A percentile compares a stretch with the other conserved stretches of the same genome.
phyloP scores from a whole-genome alignment of 2,329 filamentous ascomycete genomes.

The Fusarium praegraminearum region DNA sequence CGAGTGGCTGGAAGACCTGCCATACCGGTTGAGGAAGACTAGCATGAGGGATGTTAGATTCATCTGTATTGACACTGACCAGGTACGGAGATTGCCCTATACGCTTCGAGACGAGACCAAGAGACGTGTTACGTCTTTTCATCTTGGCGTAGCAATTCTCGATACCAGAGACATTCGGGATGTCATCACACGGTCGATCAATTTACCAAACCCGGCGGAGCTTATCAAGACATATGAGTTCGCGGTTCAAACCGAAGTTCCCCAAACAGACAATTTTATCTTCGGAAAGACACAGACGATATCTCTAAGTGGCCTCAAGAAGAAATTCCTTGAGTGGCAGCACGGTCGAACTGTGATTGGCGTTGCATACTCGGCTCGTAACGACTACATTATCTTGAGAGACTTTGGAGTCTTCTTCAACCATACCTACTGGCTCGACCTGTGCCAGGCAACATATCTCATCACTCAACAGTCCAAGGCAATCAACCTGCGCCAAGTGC shows the following conservation, averaged over 20 bases:
- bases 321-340: slow-evolving; percentile 4
- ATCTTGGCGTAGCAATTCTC: slow-evolving; percentile 28
- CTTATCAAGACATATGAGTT: slow-evolving; percentile 20
- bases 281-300: slow-evolving; percentile 19
- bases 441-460: slow-evolving; percentile 12
- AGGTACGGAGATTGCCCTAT: background rate
- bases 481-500: background rate
- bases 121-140: slow-evolving; percentile 7
- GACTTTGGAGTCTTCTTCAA: slow-evolving; percentile 2
- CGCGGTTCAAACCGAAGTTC: background rate
- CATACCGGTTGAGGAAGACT: background rate
- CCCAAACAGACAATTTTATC: slow-evolving; percentile 4
- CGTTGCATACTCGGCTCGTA: slow-evolving; percentile 6
- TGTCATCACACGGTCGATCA: background rate
- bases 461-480: background rate
- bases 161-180: slow-evolving; percentile 17
- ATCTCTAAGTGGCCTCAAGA: background rate
- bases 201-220: background rate
- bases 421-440: slow-evolving; percentile 1
- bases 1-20: background rate
- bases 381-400: background rate
- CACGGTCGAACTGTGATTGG: background rate
- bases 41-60: slow-evolving; percentile 22
- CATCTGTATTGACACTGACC: slow-evolving; percentile 20
- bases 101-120: background rate